Evolutionary conservation across 148 eudicot species (phyloP).

Genomic region (Vaccinium macrocarpon): DNA sequence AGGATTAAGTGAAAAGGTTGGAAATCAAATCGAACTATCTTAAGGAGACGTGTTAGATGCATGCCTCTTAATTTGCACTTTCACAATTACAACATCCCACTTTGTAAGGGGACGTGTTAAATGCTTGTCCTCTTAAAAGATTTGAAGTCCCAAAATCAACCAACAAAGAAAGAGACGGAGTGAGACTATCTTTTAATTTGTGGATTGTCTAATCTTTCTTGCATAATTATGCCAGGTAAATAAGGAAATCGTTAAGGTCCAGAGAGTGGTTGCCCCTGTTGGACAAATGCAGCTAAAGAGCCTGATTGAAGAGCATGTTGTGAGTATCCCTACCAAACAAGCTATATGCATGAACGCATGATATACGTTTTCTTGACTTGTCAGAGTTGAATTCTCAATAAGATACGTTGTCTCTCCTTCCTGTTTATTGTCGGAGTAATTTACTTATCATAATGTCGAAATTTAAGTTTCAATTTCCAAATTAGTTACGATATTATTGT

Average conservation of each 20-base stretch:
- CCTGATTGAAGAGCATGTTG: slow-evolving; percentile 93
- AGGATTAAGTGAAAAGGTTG: background rate
- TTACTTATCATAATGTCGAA: background rate
- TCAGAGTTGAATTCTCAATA: background rate
- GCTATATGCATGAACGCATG: slow-evolving; percentile 8
- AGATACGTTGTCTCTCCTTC: background rate
- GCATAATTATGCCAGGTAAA: slow-evolving; percentile 54
- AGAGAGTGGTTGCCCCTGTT: slow-evolving; percentile 96
- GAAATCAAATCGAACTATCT: background rate
- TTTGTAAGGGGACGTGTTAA: background rate
- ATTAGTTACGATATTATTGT: background rate
- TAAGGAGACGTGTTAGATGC: background rate
- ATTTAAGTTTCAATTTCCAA: background rate
- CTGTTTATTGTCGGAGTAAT: background rate
- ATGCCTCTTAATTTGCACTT: background rate
- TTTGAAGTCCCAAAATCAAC: background rate
- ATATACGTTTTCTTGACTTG: background rate
- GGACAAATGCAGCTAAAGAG: slow-evolving; percentile 95
- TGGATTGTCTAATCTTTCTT: background rate
- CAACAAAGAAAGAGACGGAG: background rate
- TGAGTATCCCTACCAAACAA: slow-evolving; percentile 47
- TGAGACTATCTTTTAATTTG: background rate
- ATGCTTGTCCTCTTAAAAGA: background rate
- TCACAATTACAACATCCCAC: background rate
- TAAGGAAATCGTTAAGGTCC: slow-evolving; percentile 96